These are phyloP conservation scores for Coniochaeta sp. DNA, from an alignment of 2,329 filamentous ascomycete genomes.

Conservation along the genomic window DNA sequence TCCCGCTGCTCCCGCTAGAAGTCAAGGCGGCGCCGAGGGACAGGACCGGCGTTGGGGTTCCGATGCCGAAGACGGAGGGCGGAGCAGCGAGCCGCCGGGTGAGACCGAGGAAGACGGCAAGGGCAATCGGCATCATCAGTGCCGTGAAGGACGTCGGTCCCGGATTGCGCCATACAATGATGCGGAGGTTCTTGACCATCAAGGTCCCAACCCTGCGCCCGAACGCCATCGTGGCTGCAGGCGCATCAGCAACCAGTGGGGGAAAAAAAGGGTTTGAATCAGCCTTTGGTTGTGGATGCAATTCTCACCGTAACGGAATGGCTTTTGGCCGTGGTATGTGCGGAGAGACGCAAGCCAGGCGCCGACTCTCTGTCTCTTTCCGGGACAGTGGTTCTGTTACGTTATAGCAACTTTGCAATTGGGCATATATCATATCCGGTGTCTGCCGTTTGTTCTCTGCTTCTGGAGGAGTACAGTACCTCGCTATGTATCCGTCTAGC, in stretches of 20 bases:
- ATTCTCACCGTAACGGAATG: not conserved
- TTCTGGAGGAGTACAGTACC: no score
- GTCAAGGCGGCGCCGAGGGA: slow-evolving; percentile 57
- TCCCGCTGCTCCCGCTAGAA: slow-evolving; percentile 47
- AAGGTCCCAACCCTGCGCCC: slow-evolving; percentile 53
- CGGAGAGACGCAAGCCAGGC: not conserved
- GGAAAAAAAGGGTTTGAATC: not conserved
- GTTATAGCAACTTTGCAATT: no score
- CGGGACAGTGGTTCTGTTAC: no score
- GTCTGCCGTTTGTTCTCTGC: no score
- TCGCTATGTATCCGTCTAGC: no score
- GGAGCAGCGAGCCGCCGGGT: slow-evolving; percentile 79
- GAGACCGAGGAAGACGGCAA: slow-evolving; percentile 57
- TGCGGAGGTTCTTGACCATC: slow-evolving; percentile 54
- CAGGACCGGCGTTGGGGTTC: slow-evolving; percentile 51
- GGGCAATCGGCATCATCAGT: slow-evolving; percentile 50
- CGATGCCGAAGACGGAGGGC: slow-evolving; percentile 68
- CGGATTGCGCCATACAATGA: slow-evolving; percentile 47
- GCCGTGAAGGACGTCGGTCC: slow-evolving; percentile 46
- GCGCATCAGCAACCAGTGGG: not conserved
- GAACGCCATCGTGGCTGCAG: slow-evolving; percentile 35
- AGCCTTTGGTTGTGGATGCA: no score
- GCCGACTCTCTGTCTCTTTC: not conserved
- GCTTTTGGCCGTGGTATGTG: not conserved
- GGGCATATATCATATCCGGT: no score